Conservation (phyloP, 208 protist genomes). For the Trypanosoma conorhini region DNA sequence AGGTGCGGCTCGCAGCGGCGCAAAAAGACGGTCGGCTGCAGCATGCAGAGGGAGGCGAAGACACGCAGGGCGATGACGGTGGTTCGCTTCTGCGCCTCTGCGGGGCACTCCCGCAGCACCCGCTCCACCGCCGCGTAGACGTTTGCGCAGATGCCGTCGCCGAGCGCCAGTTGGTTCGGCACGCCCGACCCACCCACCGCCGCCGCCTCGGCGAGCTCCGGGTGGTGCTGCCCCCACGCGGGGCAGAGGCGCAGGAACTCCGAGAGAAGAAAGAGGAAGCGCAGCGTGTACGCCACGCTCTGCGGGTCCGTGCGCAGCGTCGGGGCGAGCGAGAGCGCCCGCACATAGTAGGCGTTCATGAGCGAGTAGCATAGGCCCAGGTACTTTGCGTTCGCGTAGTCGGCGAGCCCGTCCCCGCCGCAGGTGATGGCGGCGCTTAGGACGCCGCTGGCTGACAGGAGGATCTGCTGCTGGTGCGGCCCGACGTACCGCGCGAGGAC, state of each 20-base stretch:
- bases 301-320: conserved; percentile 44
- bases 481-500: conserved; percentile 86
- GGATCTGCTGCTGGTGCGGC: conserved; percentile 75
- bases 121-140: conserved; percentile 58
- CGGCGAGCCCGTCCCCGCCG: conserved; percentile 41
- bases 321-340: conserved; percentile 46
- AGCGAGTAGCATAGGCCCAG: conserved; percentile 77
- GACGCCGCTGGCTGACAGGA: conserved; percentile 61
- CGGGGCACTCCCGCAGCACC: conserved; percentile 43
- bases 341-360: conserved; percentile 88
- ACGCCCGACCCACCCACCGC: conserved; percentile 20
- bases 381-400: conserved; percentile 59
- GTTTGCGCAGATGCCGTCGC: conserved; percentile 67
- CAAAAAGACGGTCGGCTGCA: conserved; percentile 75
- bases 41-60: conserved; percentile 76
- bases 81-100: conserved; percentile 29
- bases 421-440: conserved; percentile 78
- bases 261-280: conserved; percentile 89
- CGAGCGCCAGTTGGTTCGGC: conserved; percentile 54
- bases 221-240: conserved; percentile 59
- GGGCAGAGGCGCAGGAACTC: conserved; percentile 82
- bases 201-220: conserved; percentile 20
- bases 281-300: conserved; percentile 70
- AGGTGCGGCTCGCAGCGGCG: conserved; percentile 50
- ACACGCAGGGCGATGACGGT: conserved; percentile 71